These are phyloP conservation scores for Meira miltonrushii DNA, from an alignment of 1,284 basidiomycete genomes.

Conservation along the genomic window DNA sequence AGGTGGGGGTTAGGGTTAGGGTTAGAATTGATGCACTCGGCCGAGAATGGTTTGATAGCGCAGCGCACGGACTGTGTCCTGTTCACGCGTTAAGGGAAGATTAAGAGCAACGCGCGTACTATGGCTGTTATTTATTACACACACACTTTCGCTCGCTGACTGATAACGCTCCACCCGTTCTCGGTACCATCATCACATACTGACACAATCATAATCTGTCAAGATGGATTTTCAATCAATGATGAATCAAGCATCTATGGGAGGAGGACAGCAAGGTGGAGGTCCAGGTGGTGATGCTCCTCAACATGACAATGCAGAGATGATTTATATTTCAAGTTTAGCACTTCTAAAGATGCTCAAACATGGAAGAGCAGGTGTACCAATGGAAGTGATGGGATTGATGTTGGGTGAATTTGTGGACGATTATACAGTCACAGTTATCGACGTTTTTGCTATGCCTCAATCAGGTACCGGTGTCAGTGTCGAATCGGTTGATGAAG, in stretches of 20 bases:
- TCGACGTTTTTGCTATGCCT: conserved; percentile 99
- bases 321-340: conserved; percentile 50
- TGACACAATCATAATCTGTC: neutral
- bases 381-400: conserved; percentile 99
- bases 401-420: conserved; percentile 99
- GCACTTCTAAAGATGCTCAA: conserved; percentile 76
- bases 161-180: too few species aligned
- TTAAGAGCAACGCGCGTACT: too few species aligned
- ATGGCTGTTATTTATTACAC: too few species aligned
- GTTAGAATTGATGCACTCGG: too few species aligned
- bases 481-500: conserved; percentile 97
- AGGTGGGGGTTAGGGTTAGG: too few species aligned
- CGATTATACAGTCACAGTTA: conserved; percentile 78
- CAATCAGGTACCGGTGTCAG: conserved; percentile 97
- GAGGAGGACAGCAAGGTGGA: conserved; percentile 3
- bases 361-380: conserved; percentile 95
- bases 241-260: conserved; percentile 13
- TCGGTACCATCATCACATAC: too few species aligned
- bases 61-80: too few species aligned
- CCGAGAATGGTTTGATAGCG: too few species aligned
- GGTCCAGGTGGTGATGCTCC: conserved; percentile 34
- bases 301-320: conserved; percentile 54
- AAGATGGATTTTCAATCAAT: conserved; percentile 15
- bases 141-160: too few species aligned
- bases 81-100: too few species aligned